A percentile compares a stretch with the other conserved stretches of the same genome.
Evolutionary conservation across 192 early-diverging fungal species (phyloP).

Genomic region (Coemansia furcata): DNA sequence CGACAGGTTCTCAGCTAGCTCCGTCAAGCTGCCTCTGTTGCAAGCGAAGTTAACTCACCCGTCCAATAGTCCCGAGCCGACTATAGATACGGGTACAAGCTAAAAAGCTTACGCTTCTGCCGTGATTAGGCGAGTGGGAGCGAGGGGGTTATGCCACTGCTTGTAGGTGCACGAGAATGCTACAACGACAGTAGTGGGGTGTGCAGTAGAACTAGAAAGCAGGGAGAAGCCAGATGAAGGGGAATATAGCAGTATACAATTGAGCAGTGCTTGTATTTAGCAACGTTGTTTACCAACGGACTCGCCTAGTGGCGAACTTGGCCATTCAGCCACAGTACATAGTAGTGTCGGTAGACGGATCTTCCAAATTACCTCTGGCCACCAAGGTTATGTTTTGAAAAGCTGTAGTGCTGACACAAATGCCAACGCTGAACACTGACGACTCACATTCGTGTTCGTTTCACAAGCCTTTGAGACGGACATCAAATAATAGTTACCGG

Average conservation of each 20-base stretch:
- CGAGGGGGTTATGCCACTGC: neutral
- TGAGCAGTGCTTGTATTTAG: neutral
- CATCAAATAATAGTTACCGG: neutral
- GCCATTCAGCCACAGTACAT: neutral
- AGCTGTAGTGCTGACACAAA: neutral
- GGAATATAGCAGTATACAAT: neutral
- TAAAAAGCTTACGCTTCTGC: neutral
- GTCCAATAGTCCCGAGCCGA: neutral
- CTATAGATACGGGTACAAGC: neutral
- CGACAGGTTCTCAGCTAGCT: neutral
- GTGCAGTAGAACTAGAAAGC: neutral
- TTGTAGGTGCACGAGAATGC: neutral
- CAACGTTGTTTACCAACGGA: neutral
- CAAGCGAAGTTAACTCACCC: neutral
- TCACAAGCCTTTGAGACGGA: constrained; percentile 1
- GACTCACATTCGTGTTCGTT: neutral
- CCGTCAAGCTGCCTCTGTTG: neutral
- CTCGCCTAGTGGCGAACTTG: neutral
- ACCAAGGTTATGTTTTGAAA: neutral
- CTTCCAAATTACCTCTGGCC: neutral
- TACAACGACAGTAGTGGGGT: neutral
- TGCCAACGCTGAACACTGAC: neutral
- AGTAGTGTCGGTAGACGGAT: neutral
- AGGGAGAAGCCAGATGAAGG: neutral
- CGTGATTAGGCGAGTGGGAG: neutral